Evolutionary conservation across 805 yeast species (phyloP), one percentile per base, ranked within the genome.

Genomic region (Jamesozyma gamospora): DNA sequence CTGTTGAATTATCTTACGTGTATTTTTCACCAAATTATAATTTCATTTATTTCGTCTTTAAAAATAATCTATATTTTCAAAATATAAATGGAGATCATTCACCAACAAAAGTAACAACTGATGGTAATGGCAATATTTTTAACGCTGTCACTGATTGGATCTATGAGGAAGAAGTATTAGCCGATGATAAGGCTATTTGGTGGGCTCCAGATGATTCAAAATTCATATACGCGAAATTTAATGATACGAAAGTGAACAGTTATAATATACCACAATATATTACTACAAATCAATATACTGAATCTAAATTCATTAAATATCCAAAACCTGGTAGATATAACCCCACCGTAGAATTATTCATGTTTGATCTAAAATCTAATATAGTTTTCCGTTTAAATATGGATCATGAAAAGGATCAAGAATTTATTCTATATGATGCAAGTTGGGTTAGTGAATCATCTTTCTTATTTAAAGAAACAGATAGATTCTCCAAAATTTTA

Each of bases 61-160:
- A 72, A 6, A 74, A 75, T 50, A 70, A 83, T 46, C 45, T 83
- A 2, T 79, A 63, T 48, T 35, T 79, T 12, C 68, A 72, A 49
- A 58, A 70, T 36, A 47, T 74, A 0, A 16, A 42, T 19, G 35
- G 41, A 1, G 28, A 29, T 1, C 32, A 41, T 9, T 43, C 42
- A 0, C 36, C 41, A 14, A 34, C 36, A 6, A 53, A 52, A 32
- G 39, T 63, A 2, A 61, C 67, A 0, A n/a, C 41, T 4, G 81
- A 74, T 53, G 88, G 43, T 4, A 62, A 70, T 11, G 52, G 45
- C 0, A 60, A 68, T 14, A 62, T 81, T 4, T 67, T 71, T 44
- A 78, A 82, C 48, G 94, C 85, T 5, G 78, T 69, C 45, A 77
- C 88, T 0, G 92, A 82, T 52, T 83, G 94, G 92, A 79, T 82